Conservation (phyloP, 2,329 filamentous ascomycete species). For the Aspergillus clavatus region DNA sequence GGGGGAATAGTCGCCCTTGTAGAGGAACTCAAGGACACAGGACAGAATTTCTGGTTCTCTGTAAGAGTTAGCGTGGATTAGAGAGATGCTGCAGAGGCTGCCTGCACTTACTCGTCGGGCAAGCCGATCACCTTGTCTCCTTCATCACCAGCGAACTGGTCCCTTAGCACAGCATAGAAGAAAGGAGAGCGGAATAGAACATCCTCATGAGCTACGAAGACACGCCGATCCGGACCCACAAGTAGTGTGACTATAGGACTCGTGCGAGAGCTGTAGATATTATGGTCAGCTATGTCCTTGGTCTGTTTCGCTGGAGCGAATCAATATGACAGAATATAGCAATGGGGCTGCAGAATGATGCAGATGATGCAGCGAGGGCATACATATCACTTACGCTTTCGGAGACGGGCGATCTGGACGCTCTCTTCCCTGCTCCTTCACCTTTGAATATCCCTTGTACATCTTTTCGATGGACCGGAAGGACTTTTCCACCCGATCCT, state of each 20-base stretch:
- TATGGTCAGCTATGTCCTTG: conserved; percentile 13
- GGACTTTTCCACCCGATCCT: conserved; percentile 84
- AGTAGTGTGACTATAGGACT: conserved; percentile 80
- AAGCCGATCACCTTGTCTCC: conserved; percentile 74
- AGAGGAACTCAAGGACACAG: conserved; percentile 90
- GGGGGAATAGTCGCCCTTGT: conserved; percentile 94
- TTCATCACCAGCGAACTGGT: conserved; percentile 64
- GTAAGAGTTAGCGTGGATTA: no score
- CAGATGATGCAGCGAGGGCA: neutral
- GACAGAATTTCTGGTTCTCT: conserved; percentile 92
- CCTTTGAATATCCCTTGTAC: conserved; percentile 72
- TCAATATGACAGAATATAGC: neutral
- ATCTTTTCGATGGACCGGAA: conserved; percentile 72
- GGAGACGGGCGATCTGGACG: conserved; percentile 41
- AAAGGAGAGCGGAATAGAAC: conserved; percentile 81
- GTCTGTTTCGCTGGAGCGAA: neutral
- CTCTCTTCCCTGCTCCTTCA: conserved; percentile 81
- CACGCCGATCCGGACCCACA: conserved; percentile 75
- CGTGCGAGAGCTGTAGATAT: conserved; percentile 45
- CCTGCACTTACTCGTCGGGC: conserved; percentile 53
- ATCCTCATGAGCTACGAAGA: conserved; percentile 95
- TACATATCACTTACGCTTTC: conserved; percentile 41
- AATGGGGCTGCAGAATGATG: conserved; percentile 4
- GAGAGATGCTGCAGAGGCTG: neutral
- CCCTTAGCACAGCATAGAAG: conserved; percentile 68